Evolutionary conservation across 306 rosid species (phyloP).

Genomic region (Acacia melanoxylon): DNA sequence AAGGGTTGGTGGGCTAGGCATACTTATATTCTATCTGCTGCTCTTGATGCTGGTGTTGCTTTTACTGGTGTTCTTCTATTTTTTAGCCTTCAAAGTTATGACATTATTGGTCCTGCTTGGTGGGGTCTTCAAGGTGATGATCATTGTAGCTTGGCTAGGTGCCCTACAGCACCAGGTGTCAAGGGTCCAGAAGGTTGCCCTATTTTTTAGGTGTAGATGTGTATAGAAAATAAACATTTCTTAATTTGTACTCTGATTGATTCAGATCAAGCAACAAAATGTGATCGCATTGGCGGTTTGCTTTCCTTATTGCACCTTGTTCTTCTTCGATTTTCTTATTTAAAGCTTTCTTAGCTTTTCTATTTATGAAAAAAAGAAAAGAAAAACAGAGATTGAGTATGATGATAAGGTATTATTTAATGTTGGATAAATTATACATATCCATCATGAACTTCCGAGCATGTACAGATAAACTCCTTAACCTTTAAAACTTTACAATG

Average conservation of each 20-base stretch:
- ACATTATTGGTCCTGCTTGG: constrained; percentile 52
- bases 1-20: constrained; percentile 78
- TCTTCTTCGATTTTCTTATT: too few species aligned
- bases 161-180: constrained; percentile 76
- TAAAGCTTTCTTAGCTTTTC: too few species aligned
- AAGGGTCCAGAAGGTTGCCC: constrained; percentile 57
- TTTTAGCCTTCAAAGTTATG: constrained; percentile 52
- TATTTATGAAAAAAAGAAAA: too few species aligned
- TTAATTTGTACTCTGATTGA: neutral
- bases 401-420: too few species aligned
- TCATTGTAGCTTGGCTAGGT: constrained; percentile 58
- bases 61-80: constrained; percentile 50
- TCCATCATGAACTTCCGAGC: too few species aligned
- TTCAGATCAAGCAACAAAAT: neutral
- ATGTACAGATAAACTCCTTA: too few species aligned
- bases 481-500: too few species aligned
- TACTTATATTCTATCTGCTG: constrained; percentile 72
- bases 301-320: neutral
- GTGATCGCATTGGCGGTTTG: neutral
- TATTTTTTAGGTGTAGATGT: neutral
- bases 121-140: constrained; percentile 60
- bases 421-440: too few species aligned
- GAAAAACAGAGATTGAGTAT: too few species aligned
- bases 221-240: neutral
- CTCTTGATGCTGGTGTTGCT: constrained; percentile 72